Evolutionary conservation across 78 protist species (phyloP).

Genomic region (Dictyostelium firmibasis): DNA sequence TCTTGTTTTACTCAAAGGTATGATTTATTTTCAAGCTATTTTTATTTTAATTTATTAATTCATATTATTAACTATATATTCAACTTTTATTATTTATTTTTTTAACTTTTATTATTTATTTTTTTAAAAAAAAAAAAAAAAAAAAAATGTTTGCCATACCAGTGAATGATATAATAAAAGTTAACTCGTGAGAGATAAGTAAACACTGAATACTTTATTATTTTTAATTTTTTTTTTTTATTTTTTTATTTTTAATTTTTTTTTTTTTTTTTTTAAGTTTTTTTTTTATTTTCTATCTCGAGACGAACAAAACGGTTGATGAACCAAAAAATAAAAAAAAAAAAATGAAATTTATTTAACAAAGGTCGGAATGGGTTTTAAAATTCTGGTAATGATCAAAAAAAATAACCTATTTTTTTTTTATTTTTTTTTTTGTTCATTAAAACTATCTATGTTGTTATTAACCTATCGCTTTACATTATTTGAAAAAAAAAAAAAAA

Average conservation of each 20-base stretch:
- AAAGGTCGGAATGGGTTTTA: not conserved
- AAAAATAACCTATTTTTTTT: too few relatives aligned
- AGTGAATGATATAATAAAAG: not conserved
- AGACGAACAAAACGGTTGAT: not conserved
- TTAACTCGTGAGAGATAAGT: not conserved
- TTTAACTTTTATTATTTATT: not conserved
- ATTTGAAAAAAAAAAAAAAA: too few relatives aligned
- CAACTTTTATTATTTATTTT: not conserved
- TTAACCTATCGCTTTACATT: too few relatives aligned
- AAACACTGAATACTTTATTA: too few relatives aligned
- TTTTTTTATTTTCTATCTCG: not conserved
- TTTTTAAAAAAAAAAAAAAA: too few relatives aligned
- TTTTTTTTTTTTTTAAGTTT: not conserved
- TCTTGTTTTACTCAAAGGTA: not conserved
- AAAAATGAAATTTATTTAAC: too few relatives aligned
- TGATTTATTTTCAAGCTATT: not conserved
- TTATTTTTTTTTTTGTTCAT: too few relatives aligned
- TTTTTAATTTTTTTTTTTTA: too few relatives aligned
- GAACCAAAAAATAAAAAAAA: not conserved
- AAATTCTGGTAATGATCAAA: not conserved
- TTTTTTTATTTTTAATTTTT: not conserved
- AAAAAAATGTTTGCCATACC: too few relatives aligned
- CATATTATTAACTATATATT: too few relatives aligned
- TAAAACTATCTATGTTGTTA: too few relatives aligned
- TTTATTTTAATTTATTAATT: too few relatives aligned